Evolutionary conservation across 2,329 filamentous ascomycete species (phyloP).

Genomic region (Gyromitra esculenta): DNA sequence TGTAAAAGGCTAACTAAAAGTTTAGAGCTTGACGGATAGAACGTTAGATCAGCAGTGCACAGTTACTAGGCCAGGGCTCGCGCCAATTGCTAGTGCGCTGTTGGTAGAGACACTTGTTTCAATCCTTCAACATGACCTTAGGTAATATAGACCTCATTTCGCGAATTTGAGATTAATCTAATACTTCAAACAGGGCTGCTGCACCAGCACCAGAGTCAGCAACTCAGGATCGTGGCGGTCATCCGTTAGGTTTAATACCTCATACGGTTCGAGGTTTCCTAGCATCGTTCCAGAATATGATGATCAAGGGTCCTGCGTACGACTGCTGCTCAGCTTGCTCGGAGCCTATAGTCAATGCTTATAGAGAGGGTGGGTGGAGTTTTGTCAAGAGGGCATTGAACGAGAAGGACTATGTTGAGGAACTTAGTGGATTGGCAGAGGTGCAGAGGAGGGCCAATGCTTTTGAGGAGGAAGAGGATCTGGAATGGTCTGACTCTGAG

Average conservation of each 20-base stretch:
- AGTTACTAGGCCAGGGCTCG: constrained; percentile 90
- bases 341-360: constrained; percentile 73
- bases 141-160: constrained; percentile 57
- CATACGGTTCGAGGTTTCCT: constrained; percentile 84
- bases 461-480: constrained; percentile 61
- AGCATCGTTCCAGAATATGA: constrained; percentile 76
- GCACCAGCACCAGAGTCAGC: constrained; percentile 56
- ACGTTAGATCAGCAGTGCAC: constrained; percentile 98
- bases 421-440: constrained; percentile 77
- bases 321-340: constrained; percentile 85
- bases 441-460: constrained; percentile 71
- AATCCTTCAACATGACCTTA: constrained; percentile 83
- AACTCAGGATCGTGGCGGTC: constrained; percentile 66
- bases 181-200: constrained; percentile 49
- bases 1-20: constrained; percentile 16
- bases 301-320: constrained; percentile 78
- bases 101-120: constrained; percentile 90
- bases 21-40: constrained; percentile 89
- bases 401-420: constrained; percentile 80
- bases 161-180: constrained; percentile 12
- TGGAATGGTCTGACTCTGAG: constrained; percentile 67
- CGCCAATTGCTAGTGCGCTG: constrained; percentile 88
- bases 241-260: constrained; percentile 75
- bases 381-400: constrained; percentile 79
- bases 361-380: constrained; percentile 74